These are phyloP conservation scores for Pleomassaria siparia DNA, from an alignment of 2,329 filamentous ascomycete genomes.

Conservation along the genomic window DNA sequence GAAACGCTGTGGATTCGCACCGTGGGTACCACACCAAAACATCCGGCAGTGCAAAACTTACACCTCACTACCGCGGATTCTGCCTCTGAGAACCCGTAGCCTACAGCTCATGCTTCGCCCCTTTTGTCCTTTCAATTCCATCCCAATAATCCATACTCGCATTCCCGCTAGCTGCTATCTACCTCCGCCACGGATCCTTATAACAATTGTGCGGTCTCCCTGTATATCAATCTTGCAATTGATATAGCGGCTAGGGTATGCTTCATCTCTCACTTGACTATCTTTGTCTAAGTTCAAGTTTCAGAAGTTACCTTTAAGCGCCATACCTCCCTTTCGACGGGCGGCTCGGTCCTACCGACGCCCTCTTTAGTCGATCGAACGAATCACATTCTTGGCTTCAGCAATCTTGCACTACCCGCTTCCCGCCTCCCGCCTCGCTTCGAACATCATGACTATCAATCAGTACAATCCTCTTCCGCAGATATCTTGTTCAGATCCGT, in stretches of 20 bases:
- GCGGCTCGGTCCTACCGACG: not conserved
- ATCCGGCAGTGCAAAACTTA: conserved; percentile 33
- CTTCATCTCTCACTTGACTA: not conserved
- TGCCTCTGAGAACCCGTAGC: conserved; percentile 20
- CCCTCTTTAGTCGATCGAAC: not conserved
- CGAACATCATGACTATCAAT: conserved; percentile 9
- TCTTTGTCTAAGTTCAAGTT: not conserved
- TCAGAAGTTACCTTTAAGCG: not conserved
- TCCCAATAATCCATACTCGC: conserved; percentile 11
- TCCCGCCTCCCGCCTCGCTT: not conserved
- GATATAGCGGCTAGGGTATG: not conserved
- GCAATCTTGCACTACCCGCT: not conserved
- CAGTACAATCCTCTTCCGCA: conserved; percentile 36
- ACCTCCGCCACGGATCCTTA: not conserved
- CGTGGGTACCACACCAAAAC: conserved; percentile 21
- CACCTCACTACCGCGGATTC: conserved; percentile 18
- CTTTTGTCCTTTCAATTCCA: conserved; percentile 19
- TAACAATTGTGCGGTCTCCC: conserved; percentile 1
- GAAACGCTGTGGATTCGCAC: conserved; percentile 19
- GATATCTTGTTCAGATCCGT: conserved; percentile 29
- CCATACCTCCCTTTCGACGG: not conserved
- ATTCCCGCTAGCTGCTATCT: conserved; percentile 7
- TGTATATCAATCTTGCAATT: not conserved
- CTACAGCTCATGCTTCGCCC: conserved; percentile 29
- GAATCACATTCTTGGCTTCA: not conserved